Base-by-base conservation (phyloP, 805 yeast genomes). In the Hagleromyces aurorensis region DNA sequence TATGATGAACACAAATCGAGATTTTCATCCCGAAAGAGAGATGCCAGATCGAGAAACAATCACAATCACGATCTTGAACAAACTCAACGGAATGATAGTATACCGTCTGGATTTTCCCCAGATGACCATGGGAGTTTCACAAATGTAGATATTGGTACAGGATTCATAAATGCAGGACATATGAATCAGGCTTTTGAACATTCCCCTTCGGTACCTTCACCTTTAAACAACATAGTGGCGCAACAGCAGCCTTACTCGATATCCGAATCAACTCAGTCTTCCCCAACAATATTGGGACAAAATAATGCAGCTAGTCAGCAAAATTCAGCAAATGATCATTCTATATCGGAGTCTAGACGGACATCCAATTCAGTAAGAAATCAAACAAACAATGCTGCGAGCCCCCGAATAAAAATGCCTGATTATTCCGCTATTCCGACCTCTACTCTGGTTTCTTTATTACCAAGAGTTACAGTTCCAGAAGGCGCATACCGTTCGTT, bases 401-500 rank as follows among this genome's bases (percentile, higher is more conserved):
- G 29, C 13, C 39, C 46, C 1, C 34, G 41, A 16, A 49, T 52
- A 11, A 41, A 50, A 19, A 34, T 50, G 37, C 57, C 58, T 3
- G 55, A 54, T 33, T 51, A 46, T 29, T 41, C 59, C 16, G 33
- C 37, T 19, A 33, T 50, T 24, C 56, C 57, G 13, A 55, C 62
- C 4, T 31, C 57, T 20, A 54, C 64, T 19, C 47, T 65, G 13
- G 43, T 67, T 4, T 52, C 68, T 1, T 52, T 58, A 23, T 46
- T 75, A 18, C 85, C 86, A 10, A 69, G 70, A 40, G 72, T 76
- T 10, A 69, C 70, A 0, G 83, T 81, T 4, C 91, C 91, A 1
- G 74, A 74, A 5, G 84, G 85, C 7, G 89, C 87, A 2, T 70
- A 72, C 38, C 56, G 64, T 13, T 70, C 85, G 1, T 52, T 81